Evolutionary conservation across 495 filamentous ascomycete genomes (phyloP), one percentile per base, ranked within the genome.

Genomic region (Trichoderma erinaceum): DNA sequence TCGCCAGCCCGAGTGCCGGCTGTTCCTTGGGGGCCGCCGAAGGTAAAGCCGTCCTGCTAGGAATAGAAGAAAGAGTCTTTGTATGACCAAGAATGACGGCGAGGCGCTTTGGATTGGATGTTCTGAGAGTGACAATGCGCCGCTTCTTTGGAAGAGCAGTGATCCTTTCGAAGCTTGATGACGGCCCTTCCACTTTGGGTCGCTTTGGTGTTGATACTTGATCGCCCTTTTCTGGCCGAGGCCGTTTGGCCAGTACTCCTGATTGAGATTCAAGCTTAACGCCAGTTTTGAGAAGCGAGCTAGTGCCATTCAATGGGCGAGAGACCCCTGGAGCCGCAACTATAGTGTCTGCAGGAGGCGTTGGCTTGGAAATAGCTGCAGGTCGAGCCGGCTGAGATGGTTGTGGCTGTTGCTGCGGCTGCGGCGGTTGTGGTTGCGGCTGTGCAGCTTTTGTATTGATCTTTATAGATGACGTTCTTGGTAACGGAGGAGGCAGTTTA

Each of bases 401-500:
- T 21, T 27, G 58, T 4, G 58, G 7, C 8, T 1, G 29, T 29
- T 1, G 13, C 58, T 38, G 35, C 10, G 3, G 58, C 58, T 29
- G 29, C 23, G 65, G 35, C 35, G 68, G 63, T 50, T 68, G 68
- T 11, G 65, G 29, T 10, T 41, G 35, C 35, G 68, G 63, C 58
- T 68, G 68, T 11, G 65, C 69, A 3, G 67, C 64, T 35, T 69
- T 72, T n/a, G 66, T 71, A 27, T 69, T 75, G 27, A 67, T 61
- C 61, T 75, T 75, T 12, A 74, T 29, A 38, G 63, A 27, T 15
- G 43, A 67, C 41, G 67, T 15, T 50, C 68, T 74, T 21, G 66
- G 64, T 41, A 73, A 69, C 4, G 70, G 16, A 29, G 69, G 75
- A n/a, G 66, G 67, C 27, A 65, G 21, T 58, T 75, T 73, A n/a